Evolutionary conservation across 139 green algal genomes (phyloP).

Genomic region (Asterochloris sp.): DNA sequence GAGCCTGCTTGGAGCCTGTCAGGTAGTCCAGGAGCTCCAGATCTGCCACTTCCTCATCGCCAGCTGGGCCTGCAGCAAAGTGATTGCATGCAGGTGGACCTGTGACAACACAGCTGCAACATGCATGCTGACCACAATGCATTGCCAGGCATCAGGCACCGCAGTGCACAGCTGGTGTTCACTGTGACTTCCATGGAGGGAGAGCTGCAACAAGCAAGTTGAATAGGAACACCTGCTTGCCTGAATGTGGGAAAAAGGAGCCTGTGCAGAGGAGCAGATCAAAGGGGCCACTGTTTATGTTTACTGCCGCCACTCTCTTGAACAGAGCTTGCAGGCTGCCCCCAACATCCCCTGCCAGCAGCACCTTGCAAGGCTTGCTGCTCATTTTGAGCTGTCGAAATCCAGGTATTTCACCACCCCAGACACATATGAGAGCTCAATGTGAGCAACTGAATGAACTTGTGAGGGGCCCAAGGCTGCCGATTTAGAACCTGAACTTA

Average conservation of each 20-base stretch:
- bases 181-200: too few relatives aligned
- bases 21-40: conserved; percentile 48
- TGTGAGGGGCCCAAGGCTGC: too few relatives aligned
- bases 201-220: too few relatives aligned
- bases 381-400: background rate
- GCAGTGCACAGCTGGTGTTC: background rate
- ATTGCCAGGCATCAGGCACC: background rate
- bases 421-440: too few relatives aligned
- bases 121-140: background rate
- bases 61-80: background rate
- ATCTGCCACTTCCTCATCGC: conserved; percentile 22
- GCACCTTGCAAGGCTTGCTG: conserved; percentile 28
- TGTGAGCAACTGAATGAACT: too few relatives aligned
- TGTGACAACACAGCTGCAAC: background rate
- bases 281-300: conserved; percentile 59
- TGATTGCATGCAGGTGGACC: background rate
- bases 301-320: conserved; percentile 52
- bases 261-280: conserved; percentile 61
- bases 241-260: conserved; percentile 46
- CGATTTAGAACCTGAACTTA: too few relatives aligned
- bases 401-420: background rate
- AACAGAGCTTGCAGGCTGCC: conserved; percentile 51
- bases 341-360: conserved; percentile 49
- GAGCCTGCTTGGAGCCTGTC: conserved; percentile 36
- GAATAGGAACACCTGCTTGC: conserved; percentile 3